Evolutionary conservation across 2,329 filamentous ascomycete species (phyloP), one percentile per base, ranked within the genome.

Genomic region (Epichloe aotearoae): DNA sequence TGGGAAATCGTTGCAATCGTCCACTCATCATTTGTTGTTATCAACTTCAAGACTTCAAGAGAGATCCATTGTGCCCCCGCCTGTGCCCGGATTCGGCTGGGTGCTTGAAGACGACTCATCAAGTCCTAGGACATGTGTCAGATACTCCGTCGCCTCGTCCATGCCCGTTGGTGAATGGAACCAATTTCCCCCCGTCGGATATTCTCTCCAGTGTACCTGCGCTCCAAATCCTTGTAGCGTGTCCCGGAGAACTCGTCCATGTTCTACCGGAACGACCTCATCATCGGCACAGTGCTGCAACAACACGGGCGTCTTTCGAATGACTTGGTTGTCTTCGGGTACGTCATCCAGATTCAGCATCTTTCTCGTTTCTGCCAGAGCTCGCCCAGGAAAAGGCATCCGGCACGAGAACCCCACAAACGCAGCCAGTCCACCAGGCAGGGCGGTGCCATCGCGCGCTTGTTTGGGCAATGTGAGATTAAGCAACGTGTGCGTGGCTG

Each of bases 261-360:
- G 60, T 15, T 60, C 54, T 1, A 73, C 55, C 50, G 64, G 55
- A 0, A 75, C 68, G 6, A 71, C 53, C 1, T 66, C 63, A 52
- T 75, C 73, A 45, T 75, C 67, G 1, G 57, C 53, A 47, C 70
- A 73, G 54, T 76, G 73, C 47, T 72, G 64, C 2, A 75, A 57
- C 47, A 76, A 61, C 6, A 71, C 57, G 0, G 71, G 73, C 46
- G 71, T 75, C 12, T 65, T 63, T 20, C 57, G 55, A n/a, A 73
- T n/a, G 1, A 69, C 59, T 10, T 59, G 56, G 46, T 66, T 55
- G 40, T 63, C 56, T 6, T 40, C 55, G 0, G 62, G 56, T 1
- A 46, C 55, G 17, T 52, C 55, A 1, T 59, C 54, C 23, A 70
- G 46, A 2, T 55, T 57, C 4, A 73, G 55, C 1, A 65, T 51